Conservation (phyloP, 2,329 filamentous ascomycete genomes). For the Ceratocystis diversiconidia region DNA sequence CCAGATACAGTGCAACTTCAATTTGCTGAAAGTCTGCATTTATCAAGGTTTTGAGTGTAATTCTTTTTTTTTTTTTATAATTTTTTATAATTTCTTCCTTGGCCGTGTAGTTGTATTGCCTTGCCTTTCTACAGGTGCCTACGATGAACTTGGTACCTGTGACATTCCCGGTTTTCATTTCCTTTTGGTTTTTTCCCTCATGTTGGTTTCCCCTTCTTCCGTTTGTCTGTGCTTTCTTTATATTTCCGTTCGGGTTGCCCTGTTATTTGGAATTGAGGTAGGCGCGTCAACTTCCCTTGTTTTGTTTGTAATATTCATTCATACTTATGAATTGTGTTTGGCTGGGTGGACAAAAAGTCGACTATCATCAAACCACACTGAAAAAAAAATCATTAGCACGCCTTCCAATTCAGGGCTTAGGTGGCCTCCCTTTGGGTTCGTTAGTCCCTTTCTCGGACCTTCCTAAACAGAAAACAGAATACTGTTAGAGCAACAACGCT, state of each 20-base stretch:
- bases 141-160: neutral
- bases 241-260: neutral
- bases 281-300: neutral
- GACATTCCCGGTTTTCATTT: neutral
- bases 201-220: neutral
- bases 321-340: neutral
- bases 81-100: no score
- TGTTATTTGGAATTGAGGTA: neutral
- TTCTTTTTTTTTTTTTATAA: neutral
- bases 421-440: neutral
- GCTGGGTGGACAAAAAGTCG: neutral
- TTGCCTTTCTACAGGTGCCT: neutral
- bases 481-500: neutral
- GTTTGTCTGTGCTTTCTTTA: neutral
- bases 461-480: neutral
- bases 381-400: neutral
- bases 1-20: neutral
- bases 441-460: neutral
- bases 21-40: neutral
- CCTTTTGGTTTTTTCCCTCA: neutral
- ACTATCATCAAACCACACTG: neutral
- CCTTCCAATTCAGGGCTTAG: neutral
- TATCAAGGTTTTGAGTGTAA: neutral
- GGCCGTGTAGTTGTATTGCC: neutral
- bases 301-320: neutral